phyloP scores from a whole-genome alignment of 2,329 filamentous ascomycete genomes.

The Pestalotiopsis sp. region DNA sequence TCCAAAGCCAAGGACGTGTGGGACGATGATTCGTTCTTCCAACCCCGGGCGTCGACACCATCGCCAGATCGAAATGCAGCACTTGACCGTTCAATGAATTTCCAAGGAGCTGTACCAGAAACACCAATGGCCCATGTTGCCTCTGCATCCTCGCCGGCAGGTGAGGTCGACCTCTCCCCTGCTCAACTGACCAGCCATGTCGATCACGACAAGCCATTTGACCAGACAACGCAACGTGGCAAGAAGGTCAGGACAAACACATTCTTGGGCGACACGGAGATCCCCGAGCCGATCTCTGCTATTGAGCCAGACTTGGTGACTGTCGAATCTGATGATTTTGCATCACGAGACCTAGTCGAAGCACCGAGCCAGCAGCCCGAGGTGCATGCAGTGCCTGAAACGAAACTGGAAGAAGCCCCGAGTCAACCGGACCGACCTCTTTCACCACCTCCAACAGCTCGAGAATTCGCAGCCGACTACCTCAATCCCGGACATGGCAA shows the following conservation, averaged over 20 bases:
- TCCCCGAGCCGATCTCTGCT: constrained; percentile 27
- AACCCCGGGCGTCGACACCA: constrained; percentile 22
- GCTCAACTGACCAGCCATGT: constrained; percentile 36
- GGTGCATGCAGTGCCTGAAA: neutral
- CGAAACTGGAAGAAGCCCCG: neutral
- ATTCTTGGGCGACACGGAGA: constrained; percentile 24
- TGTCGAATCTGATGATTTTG: constrained; percentile 24
- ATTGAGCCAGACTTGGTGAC: constrained; percentile 28
- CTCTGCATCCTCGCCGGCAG: constrained; percentile 16
- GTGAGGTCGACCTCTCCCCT: constrained; percentile 33
- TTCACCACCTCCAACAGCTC: constrained; percentile 15
- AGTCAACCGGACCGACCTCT: constrained; percentile 4
- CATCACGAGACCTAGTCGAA: constrained; percentile 16
- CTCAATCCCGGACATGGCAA: constrained; percentile 15
- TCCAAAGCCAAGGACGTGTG: constrained; percentile 25
- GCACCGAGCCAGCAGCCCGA: neutral
- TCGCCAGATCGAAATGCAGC: neutral
- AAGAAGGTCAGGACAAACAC: constrained; percentile 37
- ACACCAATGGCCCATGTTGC: constrained; percentile 9
- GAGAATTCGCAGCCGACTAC: constrained; percentile 23
- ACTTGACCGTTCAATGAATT: neutral
- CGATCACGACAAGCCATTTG: constrained; percentile 39
- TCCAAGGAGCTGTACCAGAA: neutral
- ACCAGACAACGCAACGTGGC: constrained; percentile 34
- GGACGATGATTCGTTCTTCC: constrained; percentile 28